These are phyloP conservation scores for Chiua virens DNA, from an alignment of 768 basidiomycete species.

Conservation along the genomic window DNA sequence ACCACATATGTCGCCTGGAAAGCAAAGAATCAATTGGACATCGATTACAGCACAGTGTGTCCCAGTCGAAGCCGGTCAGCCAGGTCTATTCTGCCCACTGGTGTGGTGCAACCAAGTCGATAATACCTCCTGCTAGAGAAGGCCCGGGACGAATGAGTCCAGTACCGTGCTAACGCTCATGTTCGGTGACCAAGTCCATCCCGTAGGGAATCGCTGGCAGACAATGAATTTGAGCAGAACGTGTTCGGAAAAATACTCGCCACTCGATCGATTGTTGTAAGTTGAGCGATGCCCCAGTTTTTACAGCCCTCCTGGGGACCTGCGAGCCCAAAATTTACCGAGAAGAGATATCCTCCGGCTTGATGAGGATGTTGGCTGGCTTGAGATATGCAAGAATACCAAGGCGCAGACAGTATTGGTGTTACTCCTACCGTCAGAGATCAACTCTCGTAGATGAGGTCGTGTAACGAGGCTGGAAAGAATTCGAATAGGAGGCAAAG, in stretches of 20 bases:
- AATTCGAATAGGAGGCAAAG: constrained; percentile 54
- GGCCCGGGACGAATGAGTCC: constrained; percentile 41
- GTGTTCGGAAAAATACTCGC: constrained; percentile 19
- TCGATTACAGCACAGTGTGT: constrained; percentile 31
- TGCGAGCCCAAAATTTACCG: constrained; percentile 54
- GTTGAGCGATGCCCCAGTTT: constrained; percentile 36
- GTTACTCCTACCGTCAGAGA: constrained; percentile 34
- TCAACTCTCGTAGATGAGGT: constrained; percentile 32
- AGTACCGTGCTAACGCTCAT: constrained; percentile 39
- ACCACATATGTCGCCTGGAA: constrained; percentile 48
- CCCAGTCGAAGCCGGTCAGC: constrained; percentile 49
- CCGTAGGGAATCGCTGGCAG: constrained; percentile 31
- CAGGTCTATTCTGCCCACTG: constrained; percentile 44
- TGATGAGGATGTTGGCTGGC: constrained; percentile 57
- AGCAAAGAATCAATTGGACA: neutral
- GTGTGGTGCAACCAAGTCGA: constrained; percentile 40
- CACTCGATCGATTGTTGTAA: no score
- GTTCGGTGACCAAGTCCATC: constrained; percentile 40
- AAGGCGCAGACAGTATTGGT: constrained; percentile 53
- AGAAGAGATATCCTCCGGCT: constrained; percentile 53
- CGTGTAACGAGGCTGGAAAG: constrained; percentile 45
- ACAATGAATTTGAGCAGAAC: neutral
- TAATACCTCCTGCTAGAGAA: constrained; percentile 39
- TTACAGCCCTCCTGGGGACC: constrained; percentile 13
- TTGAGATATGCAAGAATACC: constrained; percentile 51